Conservation (phyloP, 2,329 filamentous ascomycete genomes). For the Teratosphaeria zuluensis region DNA sequence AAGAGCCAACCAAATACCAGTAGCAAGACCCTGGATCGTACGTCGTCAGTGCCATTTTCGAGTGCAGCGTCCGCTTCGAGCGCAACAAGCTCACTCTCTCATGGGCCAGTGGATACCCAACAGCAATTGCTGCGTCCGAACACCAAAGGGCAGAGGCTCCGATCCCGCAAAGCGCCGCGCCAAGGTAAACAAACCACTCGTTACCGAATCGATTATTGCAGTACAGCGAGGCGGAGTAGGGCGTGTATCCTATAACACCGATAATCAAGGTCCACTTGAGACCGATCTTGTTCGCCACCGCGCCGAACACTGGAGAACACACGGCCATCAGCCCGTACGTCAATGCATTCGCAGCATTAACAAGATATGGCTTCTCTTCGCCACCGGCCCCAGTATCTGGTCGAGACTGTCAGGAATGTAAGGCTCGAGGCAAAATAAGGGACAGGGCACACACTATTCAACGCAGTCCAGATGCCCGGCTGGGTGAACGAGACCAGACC, state of each 20-base stretch:
- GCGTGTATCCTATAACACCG: conserved; percentile 62
- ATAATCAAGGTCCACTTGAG: conserved; percentile 62
- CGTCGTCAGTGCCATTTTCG: conserved; percentile 45
- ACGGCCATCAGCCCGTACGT: conserved; percentile 66
- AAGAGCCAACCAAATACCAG: conserved; percentile 60
- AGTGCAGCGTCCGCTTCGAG: not conserved
- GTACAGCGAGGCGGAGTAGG: conserved; percentile 62
- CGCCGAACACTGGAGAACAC: conserved; percentile 56
- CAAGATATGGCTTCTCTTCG: conserved; percentile 52
- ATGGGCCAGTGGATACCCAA: not conserved
- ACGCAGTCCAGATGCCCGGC: not conserved
- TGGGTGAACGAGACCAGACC: not conserved
- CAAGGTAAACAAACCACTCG: conserved; percentile 61
- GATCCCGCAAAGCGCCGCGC: conserved; percentile 66
- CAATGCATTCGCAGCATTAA: conserved; percentile 61
- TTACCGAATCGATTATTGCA: conserved; percentile 61
- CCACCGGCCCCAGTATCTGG: conserved; percentile 53
- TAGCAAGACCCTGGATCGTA: conserved; percentile 52
- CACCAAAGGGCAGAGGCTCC: conserved; percentile 65
- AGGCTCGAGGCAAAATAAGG: not conserved
- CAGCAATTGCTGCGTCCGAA: conserved; percentile 38
- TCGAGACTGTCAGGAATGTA: not conserved
- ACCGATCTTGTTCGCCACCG: conserved; percentile 56
- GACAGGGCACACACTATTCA: not conserved
- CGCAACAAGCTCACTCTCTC: not conserved